Conservation (phyloP, 768 basidiomycete genomes). For the Terana coerulea region DNA sequence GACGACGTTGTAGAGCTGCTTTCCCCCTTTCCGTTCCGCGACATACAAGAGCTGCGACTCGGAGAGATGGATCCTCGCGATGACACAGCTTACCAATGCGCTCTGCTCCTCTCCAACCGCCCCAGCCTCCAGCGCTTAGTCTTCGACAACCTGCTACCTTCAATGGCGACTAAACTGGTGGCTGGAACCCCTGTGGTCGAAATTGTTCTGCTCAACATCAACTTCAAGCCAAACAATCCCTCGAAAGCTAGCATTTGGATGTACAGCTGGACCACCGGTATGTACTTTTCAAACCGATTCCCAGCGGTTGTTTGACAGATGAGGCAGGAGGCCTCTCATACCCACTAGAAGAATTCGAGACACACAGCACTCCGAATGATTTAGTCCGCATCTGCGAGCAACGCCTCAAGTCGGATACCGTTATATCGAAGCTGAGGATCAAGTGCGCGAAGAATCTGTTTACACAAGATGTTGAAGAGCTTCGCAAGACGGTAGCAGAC, state of each 20-base stretch:
- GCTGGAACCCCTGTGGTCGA: not conserved
- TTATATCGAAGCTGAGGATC: not conserved
- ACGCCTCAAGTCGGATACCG: not conserved
- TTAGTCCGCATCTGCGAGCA: not conserved
- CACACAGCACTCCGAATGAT: not conserved
- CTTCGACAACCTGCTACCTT: not conserved
- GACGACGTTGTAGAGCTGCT: not conserved
- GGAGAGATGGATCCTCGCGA: not conserved
- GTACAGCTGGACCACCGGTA: not conserved
- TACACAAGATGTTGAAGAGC: not conserved
- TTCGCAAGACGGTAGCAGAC: not conserved
- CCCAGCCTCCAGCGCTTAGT: not conserved
- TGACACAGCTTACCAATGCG: not conserved
- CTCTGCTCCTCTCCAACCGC: not conserved
- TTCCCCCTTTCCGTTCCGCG: not conserved
- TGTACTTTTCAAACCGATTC: not conserved
- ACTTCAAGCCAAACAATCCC: not conserved
- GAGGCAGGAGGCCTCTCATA: not conserved
- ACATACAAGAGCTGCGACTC: not conserved
- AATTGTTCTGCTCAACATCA: not conserved
- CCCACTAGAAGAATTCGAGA: not conserved
- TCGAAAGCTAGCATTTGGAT: not conserved
- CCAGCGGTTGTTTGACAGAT: not conserved
- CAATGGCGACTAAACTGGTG: not conserved
- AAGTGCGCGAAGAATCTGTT: not conserved